Base-by-base conservation (phyloP, 345 rosid genomes). In the Melastoma malabathricum region DNA sequence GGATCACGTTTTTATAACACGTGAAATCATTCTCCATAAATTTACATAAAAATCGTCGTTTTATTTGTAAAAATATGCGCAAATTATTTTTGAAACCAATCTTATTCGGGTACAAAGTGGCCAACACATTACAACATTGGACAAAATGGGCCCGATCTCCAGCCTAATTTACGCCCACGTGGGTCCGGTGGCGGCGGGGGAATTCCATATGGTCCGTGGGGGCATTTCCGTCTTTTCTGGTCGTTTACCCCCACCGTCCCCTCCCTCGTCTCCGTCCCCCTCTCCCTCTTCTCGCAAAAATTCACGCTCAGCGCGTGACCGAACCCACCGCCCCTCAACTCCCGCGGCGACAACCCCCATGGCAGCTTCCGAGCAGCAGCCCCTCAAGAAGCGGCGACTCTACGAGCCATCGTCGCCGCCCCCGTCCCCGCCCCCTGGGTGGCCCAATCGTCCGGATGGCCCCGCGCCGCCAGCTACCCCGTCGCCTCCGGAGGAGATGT, bases 331-430 rank as follows among this genome's bases (percentile, higher is more conserved):
- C 25, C 57, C 25, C 48, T 59, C 56, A 22, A 27, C 16, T 5
- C 27, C 27, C 50, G 41, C 41, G 12, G 53, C 58, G 52, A 50
- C 25, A 2, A 22, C 25, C 25, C 25, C 63, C 64, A 81, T 76
- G 88, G 72, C 78, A 54, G 64, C 84, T 55, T 70, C 85, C 22
- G 92, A 84, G 74, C 96, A 80, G 69, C 97, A 90, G 74, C 98
- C 98, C 2, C 79, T 86, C 18, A 90, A 90, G 78, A 90, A 90
- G 75, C 75, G 98, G 54, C 82, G 68, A 71, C 72, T 90, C 17
- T 82, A 70, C 68, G 89, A 84, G 50, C 50, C 72, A 16, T 51
- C 15, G 34, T 44, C 64, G 22, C 46, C 49, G 12, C 51, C 43
- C 2, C 63, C 72, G 14, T 57, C 68, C 15, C 54, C 55, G 51